Percentiles rank a stretch among this genome's conserved stretches.
These are phyloP conservation scores for Syzygium grande DNA, from an alignment of 345 rosid genomes.

Conservation along the genomic window DNA sequence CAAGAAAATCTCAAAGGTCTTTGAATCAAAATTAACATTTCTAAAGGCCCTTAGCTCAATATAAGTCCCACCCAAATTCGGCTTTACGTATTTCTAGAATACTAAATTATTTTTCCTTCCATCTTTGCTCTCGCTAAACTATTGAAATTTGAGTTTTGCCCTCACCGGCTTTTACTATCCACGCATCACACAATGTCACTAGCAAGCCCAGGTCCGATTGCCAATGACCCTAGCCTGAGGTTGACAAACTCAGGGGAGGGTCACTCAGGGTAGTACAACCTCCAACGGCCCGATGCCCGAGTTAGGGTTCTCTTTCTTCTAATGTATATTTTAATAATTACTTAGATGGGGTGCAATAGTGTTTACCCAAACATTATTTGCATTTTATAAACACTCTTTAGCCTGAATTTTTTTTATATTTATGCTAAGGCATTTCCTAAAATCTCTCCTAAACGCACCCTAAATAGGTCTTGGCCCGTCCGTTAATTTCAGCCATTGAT, in stretches of 20 bases:
- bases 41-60: neutral
- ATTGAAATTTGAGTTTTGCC: neutral
- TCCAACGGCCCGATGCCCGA: no score
- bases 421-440: neutral
- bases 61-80: neutral
- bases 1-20: neutral
- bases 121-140: neutral
- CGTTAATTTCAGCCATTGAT: neutral
- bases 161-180: neutral
- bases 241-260: neutral
- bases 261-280: neutral
- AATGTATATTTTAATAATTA: no score
- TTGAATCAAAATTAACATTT: neutral
- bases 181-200: neutral
- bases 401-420: neutral
- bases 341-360: no score
- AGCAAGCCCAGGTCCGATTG: neutral
- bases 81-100: neutral
- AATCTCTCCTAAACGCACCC: neutral
- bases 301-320: neutral
- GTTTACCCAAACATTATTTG: no score
- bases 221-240: neutral
- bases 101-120: neutral
- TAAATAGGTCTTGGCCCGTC: neutral
- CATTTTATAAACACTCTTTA: no score